These are phyloP conservation scores for Candida rishiriensis DNA, from an alignment of 805 yeast species.

Conservation along the genomic window DNA sequence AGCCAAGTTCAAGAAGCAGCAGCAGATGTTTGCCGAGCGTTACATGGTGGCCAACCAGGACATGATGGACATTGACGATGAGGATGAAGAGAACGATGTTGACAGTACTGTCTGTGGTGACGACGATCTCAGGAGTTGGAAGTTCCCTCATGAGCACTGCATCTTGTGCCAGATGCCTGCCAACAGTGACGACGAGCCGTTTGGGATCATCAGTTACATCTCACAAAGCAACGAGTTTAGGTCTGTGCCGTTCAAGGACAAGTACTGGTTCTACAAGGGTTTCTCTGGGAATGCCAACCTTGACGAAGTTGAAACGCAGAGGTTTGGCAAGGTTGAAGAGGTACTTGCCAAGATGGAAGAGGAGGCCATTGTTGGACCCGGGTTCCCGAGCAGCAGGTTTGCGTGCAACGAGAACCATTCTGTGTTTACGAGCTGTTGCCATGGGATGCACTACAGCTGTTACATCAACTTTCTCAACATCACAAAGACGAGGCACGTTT, in stretches of 20 bases:
- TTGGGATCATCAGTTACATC: conserved; percentile 68
- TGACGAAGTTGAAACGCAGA: conserved; percentile 20
- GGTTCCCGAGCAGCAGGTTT: conserved; percentile 45
- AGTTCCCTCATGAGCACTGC: conserved; percentile 70
- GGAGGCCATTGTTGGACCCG: conserved; percentile 59
- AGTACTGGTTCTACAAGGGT: conserved; percentile 62
- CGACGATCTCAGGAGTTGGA: conserved; percentile 49
- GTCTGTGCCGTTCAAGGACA: conserved; percentile 55
- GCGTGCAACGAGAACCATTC: conserved; percentile 37
- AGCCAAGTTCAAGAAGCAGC: conserved; percentile 79
- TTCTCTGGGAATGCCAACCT: conserved; percentile 48
- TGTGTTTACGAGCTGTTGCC: conserved; percentile 80
- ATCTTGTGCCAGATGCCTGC: conserved; percentile 78
- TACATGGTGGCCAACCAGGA: conserved; percentile 25
- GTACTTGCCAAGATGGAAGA: conserved; percentile 36
- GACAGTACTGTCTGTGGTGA: conserved; percentile 31
- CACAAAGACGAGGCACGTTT: conserved; percentile 47
- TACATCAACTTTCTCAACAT: conserved; percentile 58
- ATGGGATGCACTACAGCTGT: conserved; percentile 86
- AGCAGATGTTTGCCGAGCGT: conserved; percentile 63
- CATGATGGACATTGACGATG: neutral
- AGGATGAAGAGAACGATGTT: neutral
- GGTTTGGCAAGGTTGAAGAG: conserved; percentile 27
- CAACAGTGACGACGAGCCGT: conserved; percentile 52
- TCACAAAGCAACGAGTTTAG: conserved; percentile 57